A percentile compares a stretch with the other conserved stretches of the same genome.
Conservation (phyloP, 306 rosid species). For the Dicorynia guianensis region DNA sequence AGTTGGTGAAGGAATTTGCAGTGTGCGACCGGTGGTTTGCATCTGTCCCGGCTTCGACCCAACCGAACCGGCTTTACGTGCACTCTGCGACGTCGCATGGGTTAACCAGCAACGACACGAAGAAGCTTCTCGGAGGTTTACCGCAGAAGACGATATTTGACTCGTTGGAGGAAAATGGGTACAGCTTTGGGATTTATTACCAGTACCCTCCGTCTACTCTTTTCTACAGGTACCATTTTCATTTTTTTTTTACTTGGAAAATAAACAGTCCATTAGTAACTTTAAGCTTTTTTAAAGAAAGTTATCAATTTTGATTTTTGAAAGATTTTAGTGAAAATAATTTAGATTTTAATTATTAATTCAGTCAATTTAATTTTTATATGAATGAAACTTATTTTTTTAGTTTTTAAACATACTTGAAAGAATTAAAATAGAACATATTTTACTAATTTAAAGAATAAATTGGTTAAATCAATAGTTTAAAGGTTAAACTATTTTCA, state of each 20-base stretch:
- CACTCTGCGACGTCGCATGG: slow-evolving; percentile 90
- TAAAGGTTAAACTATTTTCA: too few species aligned
- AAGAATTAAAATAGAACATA: too few species aligned
- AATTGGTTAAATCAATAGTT: too few species aligned
- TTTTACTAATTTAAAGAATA: too few species aligned
- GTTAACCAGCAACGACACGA: slow-evolving; percentile 56
- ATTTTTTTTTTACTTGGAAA: background rate
- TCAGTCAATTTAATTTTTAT: too few species aligned
- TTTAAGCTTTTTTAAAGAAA: too few species aligned
- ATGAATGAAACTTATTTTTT: too few species aligned
- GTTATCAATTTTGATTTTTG: too few species aligned
- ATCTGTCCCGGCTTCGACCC: slow-evolving; percentile 75
- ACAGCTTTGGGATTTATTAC: slow-evolving; percentile 74
- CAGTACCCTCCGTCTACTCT: slow-evolving; percentile 68
- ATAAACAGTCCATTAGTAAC: too few species aligned
- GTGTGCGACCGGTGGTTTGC: slow-evolving; percentile 89
- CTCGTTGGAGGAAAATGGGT: slow-evolving; percentile 68
- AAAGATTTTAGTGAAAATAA: too few species aligned
- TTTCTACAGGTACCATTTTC: slow-evolving; percentile 60
- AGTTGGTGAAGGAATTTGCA: slow-evolving; percentile 69
- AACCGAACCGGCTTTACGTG: slow-evolving; percentile 78
- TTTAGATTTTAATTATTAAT: too few species aligned
- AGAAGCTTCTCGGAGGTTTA: slow-evolving; percentile 61
- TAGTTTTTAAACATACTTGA: too few species aligned
- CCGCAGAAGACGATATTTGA: slow-evolving; percentile 91